Percentiles rank a stretch among this genome's conserved stretches.
Evolutionary conservation across 1,139 yeast genomes (phyloP).

Genomic region (Suhomyces maxii): DNA sequence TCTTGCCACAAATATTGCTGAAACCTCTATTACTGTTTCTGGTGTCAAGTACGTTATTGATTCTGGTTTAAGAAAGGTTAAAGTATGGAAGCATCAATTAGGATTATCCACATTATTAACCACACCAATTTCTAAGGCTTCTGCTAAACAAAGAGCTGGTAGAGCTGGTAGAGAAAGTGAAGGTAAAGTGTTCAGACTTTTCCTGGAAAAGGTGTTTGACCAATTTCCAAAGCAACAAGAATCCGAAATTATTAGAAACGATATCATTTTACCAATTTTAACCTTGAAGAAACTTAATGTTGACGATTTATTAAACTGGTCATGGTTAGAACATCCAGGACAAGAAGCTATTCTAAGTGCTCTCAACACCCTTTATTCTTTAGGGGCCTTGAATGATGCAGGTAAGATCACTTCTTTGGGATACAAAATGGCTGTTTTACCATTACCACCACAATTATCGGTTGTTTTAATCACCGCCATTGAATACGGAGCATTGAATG

Average conservation of each 20-base stretch:
- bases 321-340: constrained; percentile 93
- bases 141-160: constrained; percentile 95
- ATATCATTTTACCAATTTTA: constrained; percentile 78
- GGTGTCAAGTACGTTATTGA: constrained; percentile 95
- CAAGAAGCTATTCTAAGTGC: constrained; percentile 75
- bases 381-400: constrained; percentile 73
- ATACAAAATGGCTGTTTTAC: constrained; percentile 80
- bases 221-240: constrained; percentile 77
- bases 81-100: constrained; percentile 90
- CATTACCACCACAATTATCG: constrained; percentile 89
- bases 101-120: constrained; percentile 90
- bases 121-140: constrained; percentile 89
- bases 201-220: constrained; percentile 66
- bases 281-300: constrained; percentile 83
- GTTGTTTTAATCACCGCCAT: constrained; percentile 77
- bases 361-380: constrained; percentile 69
- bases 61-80: constrained; percentile 87
- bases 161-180: constrained; percentile 96
- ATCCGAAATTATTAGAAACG: constrained; percentile 87
- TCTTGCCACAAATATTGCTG: constrained; percentile 93
- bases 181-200: constrained; percentile 87
- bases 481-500: constrained; percentile 54
- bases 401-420: constrained; percentile 82
- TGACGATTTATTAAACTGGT: constrained; percentile 79
- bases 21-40: constrained; percentile 92